Evolutionary conservation across 2,329 filamentous ascomycete species (phyloP).

Genomic region (Thielaviopsis punctulata): DNA sequence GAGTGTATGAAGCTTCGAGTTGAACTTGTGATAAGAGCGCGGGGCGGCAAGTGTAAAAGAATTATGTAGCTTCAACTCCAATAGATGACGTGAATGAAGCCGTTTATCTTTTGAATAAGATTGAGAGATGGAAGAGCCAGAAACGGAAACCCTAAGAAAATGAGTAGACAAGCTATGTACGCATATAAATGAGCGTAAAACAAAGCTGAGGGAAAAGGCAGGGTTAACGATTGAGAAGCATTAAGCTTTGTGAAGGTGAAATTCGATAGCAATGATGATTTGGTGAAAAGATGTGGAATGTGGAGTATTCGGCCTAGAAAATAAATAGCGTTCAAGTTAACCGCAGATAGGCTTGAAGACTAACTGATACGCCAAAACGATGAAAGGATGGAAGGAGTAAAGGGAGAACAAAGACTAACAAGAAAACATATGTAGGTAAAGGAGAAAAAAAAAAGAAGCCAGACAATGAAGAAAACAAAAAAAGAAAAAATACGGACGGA

Average conservation of each 20-base stretch:
- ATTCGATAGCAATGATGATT: background rate
- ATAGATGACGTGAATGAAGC: background rate
- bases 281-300: background rate
- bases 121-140: background rate
- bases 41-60: background rate
- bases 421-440: no score
- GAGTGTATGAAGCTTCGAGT: background rate
- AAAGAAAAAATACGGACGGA: no score
- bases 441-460: no score
- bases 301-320: no score
- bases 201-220: background rate
- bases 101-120: background rate
- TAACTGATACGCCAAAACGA: no score
- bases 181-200: background rate
- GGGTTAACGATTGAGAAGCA: background rate
- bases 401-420: no score
- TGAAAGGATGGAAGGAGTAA: no score
- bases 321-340: background rate
- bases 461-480: no score
- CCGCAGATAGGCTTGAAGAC: no score
- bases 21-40: background rate
- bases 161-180: background rate
- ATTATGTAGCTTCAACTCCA: background rate
- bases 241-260: background rate
- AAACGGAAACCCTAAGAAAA: background rate